phyloP scores from a whole-genome alignment of 2,329 filamentous ascomycete species.

The Penicillium vulpinum region DNA sequence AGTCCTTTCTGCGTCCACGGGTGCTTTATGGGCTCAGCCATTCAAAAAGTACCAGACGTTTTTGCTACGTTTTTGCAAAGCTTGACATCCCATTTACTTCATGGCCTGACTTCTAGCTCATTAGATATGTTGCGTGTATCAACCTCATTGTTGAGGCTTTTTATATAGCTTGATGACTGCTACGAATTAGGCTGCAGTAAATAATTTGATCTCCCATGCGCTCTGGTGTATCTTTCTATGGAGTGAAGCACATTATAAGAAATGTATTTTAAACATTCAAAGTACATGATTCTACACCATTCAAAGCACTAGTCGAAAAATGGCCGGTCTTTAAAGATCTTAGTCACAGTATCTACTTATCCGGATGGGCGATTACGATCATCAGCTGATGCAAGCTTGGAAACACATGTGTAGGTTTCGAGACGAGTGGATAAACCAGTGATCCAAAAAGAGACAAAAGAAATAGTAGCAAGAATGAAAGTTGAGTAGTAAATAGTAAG shows the following conservation, averaged over 20 bases:
- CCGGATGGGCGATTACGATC: neutral
- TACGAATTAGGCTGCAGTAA: neutral
- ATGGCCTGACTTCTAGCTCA: neutral
- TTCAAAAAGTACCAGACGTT: neutral
- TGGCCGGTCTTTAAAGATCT: neutral
- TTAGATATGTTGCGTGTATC: too few relatives aligned
- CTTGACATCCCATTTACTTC: neutral
- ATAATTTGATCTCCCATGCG: neutral
- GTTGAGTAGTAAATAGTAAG: slow-evolving; percentile 13
- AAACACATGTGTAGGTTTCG: neutral
- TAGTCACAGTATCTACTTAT: neutral
- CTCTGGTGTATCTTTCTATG: neutral
- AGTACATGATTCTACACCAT: neutral
- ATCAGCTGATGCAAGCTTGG: neutral
- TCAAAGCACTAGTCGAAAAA: neutral
- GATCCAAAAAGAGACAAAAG: slow-evolving; percentile 12
- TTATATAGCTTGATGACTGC: neutral
- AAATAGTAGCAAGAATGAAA: slow-evolving; percentile 15
- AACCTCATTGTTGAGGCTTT: too few relatives aligned
- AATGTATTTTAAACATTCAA: too few relatives aligned
- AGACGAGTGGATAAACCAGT: neutral
- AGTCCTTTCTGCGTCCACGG: neutral
- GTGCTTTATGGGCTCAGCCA: neutral
- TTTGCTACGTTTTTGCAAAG: neutral
- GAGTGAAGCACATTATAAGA: neutral